Evolutionary conservation across 1,139 yeast genomes (phyloP).

Genomic region (Scheffersomyces stambukii): DNA sequence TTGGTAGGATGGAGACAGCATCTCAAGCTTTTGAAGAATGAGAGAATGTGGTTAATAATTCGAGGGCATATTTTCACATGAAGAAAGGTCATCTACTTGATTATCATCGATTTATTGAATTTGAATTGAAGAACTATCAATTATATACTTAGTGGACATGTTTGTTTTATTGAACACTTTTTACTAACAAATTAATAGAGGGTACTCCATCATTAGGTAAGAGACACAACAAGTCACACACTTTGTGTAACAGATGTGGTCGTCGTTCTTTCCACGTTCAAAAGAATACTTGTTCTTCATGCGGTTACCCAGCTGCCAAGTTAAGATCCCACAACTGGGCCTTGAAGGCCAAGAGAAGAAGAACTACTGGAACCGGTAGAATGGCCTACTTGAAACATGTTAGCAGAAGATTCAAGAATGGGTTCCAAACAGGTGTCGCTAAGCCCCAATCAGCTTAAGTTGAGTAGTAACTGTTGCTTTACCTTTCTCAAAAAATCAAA

Average conservation of each 20-base stretch:
- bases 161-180: neutral
- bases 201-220: constrained; percentile 99
- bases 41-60: too few relatives aligned
- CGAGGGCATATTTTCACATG: too few relatives aligned
- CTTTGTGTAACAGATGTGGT: constrained; percentile 99
- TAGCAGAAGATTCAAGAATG: constrained; percentile 97
- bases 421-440: constrained; percentile 90
- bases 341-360: constrained; percentile 98
- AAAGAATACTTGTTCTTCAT: constrained; percentile 97
- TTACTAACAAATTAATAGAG: constrained; percentile 50
- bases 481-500: too few relatives aligned
- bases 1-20: too few relatives aligned
- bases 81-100: too few relatives aligned
- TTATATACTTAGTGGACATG: too few relatives aligned
- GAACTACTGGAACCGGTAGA: constrained; percentile 99
- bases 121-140: too few relatives aligned
- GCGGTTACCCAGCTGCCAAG: constrained; percentile 99
- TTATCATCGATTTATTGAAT: too few relatives aligned
- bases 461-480: too few relatives aligned
- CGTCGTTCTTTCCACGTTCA: constrained; percentile 98
- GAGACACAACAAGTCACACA: constrained; percentile 99
- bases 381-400: constrained; percentile 97
- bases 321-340: constrained; percentile 99
- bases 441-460: constrained; percentile 47
- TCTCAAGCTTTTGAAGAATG: too few relatives aligned